phyloP scores from a whole-genome alignment of 2,329 filamentous ascomycete species.

The Bipolaris gigantea region DNA sequence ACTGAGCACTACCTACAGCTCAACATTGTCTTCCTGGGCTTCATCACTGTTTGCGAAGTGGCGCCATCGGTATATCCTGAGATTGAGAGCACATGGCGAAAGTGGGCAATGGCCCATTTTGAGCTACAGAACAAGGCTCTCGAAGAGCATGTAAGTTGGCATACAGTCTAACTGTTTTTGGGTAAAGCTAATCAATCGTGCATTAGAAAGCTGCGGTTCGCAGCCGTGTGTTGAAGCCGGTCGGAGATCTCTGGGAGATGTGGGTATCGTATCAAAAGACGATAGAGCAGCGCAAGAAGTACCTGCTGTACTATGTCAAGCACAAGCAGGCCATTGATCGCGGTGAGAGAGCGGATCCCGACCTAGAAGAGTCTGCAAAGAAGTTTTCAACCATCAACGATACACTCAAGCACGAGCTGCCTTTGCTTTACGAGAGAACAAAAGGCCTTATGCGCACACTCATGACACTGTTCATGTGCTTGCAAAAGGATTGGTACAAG shows the following conservation, averaged over 20 bases:
- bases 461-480: constrained; percentile 78
- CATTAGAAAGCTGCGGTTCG: constrained; percentile 65
- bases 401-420: constrained; percentile 88
- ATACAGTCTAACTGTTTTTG: neutral
- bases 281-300: constrained; percentile 93
- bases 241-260: constrained; percentile 74
- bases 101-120: constrained; percentile 82
- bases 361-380: constrained; percentile 79
- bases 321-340: constrained; percentile 75
- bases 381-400: constrained; percentile 92
- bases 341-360: constrained; percentile 85
- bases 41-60: constrained; percentile 77
- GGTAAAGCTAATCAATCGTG: constrained; percentile 20
- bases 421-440: constrained; percentile 78
- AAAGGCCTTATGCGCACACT: constrained; percentile 83
- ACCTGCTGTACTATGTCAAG: constrained; percentile 85
- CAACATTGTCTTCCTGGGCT: constrained; percentile 75
- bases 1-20: constrained; percentile 80
- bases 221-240: constrained; percentile 82
- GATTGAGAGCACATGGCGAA: constrained; percentile 90
- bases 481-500: constrained; percentile 80
- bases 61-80: constrained; percentile 68
- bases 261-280: constrained; percentile 83
- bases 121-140: constrained; percentile 83
- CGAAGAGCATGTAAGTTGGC: constrained; percentile 72